Percentiles rank a stretch among this genome's conserved stretches.
Conservation (phyloP, 1,284 basidiomycete genomes). For the Hemileia vastatrix region DNA sequence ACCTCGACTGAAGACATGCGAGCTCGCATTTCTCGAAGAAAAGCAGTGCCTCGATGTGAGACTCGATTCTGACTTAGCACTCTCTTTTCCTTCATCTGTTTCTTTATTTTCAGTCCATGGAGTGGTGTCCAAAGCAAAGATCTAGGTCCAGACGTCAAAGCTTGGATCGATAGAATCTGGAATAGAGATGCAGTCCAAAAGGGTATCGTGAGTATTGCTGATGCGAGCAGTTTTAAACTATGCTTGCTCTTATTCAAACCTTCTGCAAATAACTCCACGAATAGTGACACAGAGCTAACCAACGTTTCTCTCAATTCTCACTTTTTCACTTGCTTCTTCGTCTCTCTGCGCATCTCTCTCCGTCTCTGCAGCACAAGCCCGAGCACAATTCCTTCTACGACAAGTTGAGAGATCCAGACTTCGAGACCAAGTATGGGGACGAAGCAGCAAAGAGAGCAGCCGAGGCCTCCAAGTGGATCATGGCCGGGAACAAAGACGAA, state of each 20-base stretch:
- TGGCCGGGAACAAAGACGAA: constrained; percentile 23
- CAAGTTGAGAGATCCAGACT: constrained; percentile 23
- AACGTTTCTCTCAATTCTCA: no score
- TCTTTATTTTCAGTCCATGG: neutral
- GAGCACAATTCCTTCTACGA: constrained; percentile 21
- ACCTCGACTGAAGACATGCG: constrained; percentile 18
- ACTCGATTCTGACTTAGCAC: neutral
- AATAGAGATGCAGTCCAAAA: constrained; percentile 26
- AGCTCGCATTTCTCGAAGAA: neutral
- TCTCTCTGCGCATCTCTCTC: no score
- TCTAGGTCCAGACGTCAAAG: constrained; percentile 24
- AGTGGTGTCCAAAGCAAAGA: constrained; percentile 1
- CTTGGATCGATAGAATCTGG: constrained; percentile 29
- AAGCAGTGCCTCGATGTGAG: neutral
- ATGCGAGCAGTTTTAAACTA: no score
- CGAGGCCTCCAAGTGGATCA: constrained; percentile 14
- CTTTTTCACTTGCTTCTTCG: no score
- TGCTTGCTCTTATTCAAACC: no score
- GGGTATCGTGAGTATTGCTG: no score
- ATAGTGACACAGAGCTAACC: no score
- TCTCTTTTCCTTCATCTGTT: neutral
- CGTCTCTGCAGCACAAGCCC: constrained; percentile 23
- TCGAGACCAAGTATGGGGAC: constrained; percentile 22
- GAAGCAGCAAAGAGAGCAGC: constrained; percentile 22
- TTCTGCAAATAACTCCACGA: no score